phyloP scores from a whole-genome alignment of 2,329 filamentous ascomycete genomes.

The Fusarium floridanum region DNA sequence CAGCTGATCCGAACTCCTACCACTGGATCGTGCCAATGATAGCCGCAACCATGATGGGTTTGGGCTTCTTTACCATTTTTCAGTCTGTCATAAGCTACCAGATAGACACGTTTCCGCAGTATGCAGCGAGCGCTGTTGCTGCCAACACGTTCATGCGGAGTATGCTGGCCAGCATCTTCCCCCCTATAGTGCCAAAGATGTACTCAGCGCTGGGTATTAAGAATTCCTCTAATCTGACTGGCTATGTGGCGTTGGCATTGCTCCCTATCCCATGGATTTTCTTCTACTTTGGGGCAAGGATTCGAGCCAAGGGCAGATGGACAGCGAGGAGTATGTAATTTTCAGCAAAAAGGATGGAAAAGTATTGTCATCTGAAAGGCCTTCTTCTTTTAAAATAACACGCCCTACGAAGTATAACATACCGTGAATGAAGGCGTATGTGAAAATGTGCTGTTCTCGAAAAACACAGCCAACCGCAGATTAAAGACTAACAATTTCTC shows the following conservation, averaged over 20 bases:
- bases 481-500: background rate
- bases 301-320: background rate
- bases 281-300: background rate
- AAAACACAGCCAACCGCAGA: no score
- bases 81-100: background rate
- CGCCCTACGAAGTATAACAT: no score
- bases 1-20: background rate
- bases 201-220: background rate
- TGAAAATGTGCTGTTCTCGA: no score
- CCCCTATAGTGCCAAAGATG: background rate
- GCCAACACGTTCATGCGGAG: background rate
- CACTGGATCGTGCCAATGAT: background rate
- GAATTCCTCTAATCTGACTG: background rate
- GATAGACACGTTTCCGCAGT: background rate
- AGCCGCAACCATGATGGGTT: background rate
- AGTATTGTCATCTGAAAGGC: no score
- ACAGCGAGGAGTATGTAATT: background rate
- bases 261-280: background rate
- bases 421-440: no score
- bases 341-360: background rate
- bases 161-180: background rate
- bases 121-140: background rate
- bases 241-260: background rate
- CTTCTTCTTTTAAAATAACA: no score
- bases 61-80: background rate